Evolutionary conservation across 176 grass and related monocot species (phyloP).

Genomic region (Oropetium thomaeum): DNA sequence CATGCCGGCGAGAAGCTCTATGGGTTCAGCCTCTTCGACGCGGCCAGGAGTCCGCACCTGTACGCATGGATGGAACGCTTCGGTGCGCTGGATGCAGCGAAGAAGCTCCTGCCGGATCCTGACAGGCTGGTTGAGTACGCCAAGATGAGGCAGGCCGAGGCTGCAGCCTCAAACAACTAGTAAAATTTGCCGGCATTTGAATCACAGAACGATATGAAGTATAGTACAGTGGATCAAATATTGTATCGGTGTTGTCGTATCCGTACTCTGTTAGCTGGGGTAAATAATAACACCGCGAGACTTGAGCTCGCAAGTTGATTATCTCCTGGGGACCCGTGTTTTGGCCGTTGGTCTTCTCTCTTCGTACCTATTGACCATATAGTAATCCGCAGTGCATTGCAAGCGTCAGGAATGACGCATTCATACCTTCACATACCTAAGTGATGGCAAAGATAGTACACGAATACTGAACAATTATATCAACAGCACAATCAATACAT

Average conservation of each 20-base stretch:
- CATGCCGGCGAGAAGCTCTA: constrained; percentile 14
- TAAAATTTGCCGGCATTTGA: background rate
- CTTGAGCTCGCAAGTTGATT: too few relatives aligned
- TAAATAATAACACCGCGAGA: too few relatives aligned
- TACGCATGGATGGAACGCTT: constrained; percentile 41
- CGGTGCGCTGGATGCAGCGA: constrained; percentile 24
- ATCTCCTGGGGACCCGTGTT: too few relatives aligned
- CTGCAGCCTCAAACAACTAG: background rate
- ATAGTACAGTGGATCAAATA: background rate
- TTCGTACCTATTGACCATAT: too few relatives aligned
- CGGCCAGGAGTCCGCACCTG: constrained; percentile 18
- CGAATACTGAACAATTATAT: too few relatives aligned
- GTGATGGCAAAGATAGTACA: too few relatives aligned
- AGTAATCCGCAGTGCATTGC: background rate
- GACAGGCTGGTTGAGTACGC: constrained; percentile 30
- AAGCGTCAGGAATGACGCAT: background rate
- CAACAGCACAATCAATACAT: background rate
- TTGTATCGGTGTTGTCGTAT: background rate
- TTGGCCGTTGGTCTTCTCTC: too few relatives aligned
- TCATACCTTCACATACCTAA: background rate
- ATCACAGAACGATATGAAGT: background rate
- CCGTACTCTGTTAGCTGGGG: background rate
- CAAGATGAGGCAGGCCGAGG: constrained; percentile 7
- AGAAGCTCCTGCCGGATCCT: constrained; percentile 31
- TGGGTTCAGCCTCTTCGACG: constrained; percentile 22